Evolutionary conservation across 2,329 filamentous ascomycete genomes (phyloP).

Genomic region (Aspergillus candidus): DNA sequence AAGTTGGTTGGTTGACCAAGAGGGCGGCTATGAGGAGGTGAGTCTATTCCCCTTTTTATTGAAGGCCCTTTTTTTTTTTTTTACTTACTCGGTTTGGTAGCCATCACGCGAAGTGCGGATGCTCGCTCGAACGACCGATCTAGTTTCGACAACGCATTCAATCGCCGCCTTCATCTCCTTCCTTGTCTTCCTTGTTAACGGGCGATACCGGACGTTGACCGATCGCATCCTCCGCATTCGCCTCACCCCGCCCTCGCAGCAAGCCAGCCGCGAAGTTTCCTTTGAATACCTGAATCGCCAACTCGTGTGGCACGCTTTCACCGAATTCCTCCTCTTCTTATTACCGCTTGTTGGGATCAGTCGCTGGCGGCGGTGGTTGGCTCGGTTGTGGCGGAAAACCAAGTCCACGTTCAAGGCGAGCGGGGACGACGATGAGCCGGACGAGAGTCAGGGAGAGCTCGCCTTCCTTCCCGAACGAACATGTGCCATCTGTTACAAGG

Average conservation of each 20-base stretch:
- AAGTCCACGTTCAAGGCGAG: conserved; percentile 55
- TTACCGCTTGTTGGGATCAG: conserved; percentile 94
- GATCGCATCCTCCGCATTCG: conserved; percentile 80
- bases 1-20: conserved; percentile 69
- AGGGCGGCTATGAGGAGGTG: conserved; percentile 64
- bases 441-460: conserved; percentile 61
- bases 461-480: conserved; percentile 85
- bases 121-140: conserved; percentile 64
- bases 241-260: conserved; percentile 74
- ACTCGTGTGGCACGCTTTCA: conserved; percentile 99
- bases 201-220: conserved; percentile 81
- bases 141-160: conserved; percentile 68
- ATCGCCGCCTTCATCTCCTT: conserved; percentile 79
- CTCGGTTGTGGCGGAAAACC: conserved; percentile 75
- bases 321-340: conserved; percentile 94
- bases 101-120: conserved; percentile 46
- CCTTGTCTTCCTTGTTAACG: conserved; percentile 83
- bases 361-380: conserved; percentile 86
- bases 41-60: neutral
- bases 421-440: conserved; percentile 46
- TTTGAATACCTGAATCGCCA: conserved; percentile 98
- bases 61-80: neutral
- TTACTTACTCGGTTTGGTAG: conserved; percentile 21
- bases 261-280: conserved; percentile 84
- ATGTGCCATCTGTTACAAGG: conserved; percentile 94